Percentiles rank a stretch among this genome's conserved stretches.
phyloP scores from a whole-genome alignment of 2,329 filamentous ascomycete species.

The Juglanconis oblonga region DNA sequence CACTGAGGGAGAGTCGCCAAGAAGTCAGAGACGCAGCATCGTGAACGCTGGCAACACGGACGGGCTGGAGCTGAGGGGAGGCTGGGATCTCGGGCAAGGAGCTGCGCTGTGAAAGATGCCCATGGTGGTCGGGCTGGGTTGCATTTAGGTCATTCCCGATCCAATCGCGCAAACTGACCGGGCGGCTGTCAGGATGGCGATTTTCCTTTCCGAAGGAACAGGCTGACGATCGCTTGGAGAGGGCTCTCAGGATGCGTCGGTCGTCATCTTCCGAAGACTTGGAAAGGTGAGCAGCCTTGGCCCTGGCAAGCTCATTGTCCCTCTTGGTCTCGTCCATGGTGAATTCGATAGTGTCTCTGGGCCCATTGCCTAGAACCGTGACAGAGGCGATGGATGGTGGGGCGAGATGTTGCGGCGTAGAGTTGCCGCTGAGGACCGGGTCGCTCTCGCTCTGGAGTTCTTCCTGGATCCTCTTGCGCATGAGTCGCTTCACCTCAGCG shows the following conservation, averaged over 20 bases:
- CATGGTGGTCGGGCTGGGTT: conserved; percentile 1
- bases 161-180: conserved; percentile 2
- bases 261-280: conserved; percentile 8
- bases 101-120: conserved; percentile 15
- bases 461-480: conserved; percentile 56
- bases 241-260: neutral
- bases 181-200: neutral
- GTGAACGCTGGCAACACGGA: neutral
- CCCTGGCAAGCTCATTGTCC: neutral
- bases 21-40: conserved; percentile 21
- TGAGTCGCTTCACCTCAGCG: conserved; percentile 53
- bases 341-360: conserved; percentile 50
- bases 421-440: conserved; percentile 29
- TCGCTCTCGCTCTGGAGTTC: conserved; percentile 49
- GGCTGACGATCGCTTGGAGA: neutral
- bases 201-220: neutral
- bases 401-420: conserved; percentile 28
- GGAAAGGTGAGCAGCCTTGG: neutral
- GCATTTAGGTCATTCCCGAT: neutral
- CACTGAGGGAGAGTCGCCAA: conserved; percentile 20
- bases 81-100: conserved; percentile 18
- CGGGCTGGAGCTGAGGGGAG: conserved; percentile 12
- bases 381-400: neutral
- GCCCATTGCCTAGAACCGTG: conserved; percentile 32
- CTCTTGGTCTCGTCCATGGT: conserved; percentile 25